Percentiles rank a stretch among this genome's conserved stretches.
Evolutionary conservation across 306 rosid species (phyloP).

Genomic region (Crotalaria pallida): DNA sequence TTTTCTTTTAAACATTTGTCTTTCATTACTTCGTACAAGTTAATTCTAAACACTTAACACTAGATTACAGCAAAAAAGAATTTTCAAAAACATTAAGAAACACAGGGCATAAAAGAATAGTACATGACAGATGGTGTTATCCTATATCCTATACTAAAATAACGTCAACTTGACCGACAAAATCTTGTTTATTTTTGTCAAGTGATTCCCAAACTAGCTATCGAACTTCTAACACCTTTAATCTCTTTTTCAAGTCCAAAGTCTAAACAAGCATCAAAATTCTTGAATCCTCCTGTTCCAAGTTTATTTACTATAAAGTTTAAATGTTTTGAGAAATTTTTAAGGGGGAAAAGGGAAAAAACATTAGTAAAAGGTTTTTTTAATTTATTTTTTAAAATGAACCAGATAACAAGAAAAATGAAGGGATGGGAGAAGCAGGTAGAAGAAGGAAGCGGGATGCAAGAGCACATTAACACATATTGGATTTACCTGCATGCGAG

Average conservation of each 20-base stretch:
- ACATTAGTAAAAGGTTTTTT: neutral
- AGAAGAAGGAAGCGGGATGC: neutral
- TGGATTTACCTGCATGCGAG: conserved; percentile 96
- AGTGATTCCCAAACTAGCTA: neutral
- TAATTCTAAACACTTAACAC: neutral
- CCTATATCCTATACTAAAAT: neutral
- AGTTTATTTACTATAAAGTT: neutral
- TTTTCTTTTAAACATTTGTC: neutral
- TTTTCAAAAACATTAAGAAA: neutral
- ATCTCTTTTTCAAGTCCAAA: neutral
- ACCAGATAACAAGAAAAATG: neutral
- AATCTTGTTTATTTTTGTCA: neutral
- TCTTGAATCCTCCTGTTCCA: neutral
- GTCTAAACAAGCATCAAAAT: neutral
- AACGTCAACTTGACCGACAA: neutral
- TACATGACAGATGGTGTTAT: neutral
- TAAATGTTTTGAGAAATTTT: neutral
- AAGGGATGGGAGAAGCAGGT: neutral
- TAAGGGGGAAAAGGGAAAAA: neutral
- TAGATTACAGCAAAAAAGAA: neutral
- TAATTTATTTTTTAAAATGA: neutral
- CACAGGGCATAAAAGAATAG: neutral
- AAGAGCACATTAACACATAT: too few species aligned
- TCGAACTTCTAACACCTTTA: neutral
- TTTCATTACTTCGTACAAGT: neutral